These are phyloP conservation scores for Salix suchowensis DNA, from an alignment of 345 rosid genomes.

Conservation along the genomic window DNA sequence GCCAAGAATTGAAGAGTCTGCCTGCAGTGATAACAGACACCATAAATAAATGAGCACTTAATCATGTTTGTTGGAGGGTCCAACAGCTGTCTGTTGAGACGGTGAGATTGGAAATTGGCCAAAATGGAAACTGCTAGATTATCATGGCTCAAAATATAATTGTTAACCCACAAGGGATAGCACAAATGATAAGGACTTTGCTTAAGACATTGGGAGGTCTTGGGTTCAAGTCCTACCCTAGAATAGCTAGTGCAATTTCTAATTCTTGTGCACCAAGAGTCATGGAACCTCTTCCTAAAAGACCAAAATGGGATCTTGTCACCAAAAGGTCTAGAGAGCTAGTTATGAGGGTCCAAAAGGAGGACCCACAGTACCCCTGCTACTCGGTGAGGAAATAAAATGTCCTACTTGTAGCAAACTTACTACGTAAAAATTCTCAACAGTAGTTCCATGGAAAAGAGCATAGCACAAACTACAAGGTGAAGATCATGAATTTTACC, in stretches of 20 bases:
- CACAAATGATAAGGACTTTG: not conserved
- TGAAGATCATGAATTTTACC: slow-evolving; percentile 28
- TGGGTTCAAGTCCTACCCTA: no score
- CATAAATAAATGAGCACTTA: not conserved
- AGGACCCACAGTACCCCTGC: no score
- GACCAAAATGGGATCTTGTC: no score
- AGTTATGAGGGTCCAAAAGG: no score
- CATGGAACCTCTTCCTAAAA: no score
- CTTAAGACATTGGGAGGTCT: not conserved
- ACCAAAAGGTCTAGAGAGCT: no score
- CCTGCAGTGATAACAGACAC: slow-evolving; percentile 36
- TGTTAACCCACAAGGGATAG: no score
- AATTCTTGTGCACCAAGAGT: no score
- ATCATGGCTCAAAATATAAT: no score
- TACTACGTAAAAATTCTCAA: not conserved
- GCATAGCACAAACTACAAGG: not conserved
- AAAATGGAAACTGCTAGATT: not conserved
- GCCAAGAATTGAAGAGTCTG: slow-evolving; percentile 86
- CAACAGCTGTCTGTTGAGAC: not conserved
- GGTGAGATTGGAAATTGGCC: not conserved
- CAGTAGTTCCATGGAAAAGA: not conserved
- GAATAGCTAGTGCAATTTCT: no score
- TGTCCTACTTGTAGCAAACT: no score
- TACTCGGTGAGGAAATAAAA: no score
- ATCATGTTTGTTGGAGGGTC: not conserved